Evolutionary conservation across 2,329 filamentous ascomycete species (phyloP).

Genomic region (Helotiales sp.): DNA sequence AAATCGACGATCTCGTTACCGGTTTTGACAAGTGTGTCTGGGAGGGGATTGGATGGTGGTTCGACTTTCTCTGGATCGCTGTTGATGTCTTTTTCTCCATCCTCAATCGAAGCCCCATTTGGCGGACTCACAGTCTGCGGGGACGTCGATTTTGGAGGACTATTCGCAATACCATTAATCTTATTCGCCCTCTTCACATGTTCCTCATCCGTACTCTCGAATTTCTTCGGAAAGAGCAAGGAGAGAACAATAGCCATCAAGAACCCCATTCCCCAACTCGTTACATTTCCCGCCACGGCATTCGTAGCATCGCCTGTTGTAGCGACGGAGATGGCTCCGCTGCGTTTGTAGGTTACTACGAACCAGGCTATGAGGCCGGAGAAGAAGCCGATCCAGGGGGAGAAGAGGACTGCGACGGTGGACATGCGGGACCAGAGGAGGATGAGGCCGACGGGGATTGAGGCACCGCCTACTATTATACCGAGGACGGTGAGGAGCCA

Average conservation of each 20-base stretch:
- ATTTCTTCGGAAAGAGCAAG: conserved; percentile 37
- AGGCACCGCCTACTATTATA: conserved; percentile 41
- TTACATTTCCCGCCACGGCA: conserved; percentile 40
- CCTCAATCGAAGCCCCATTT: neutral
- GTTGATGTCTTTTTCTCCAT: neutral
- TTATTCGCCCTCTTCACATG: conserved; percentile 33
- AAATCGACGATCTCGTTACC: conserved; percentile 45
- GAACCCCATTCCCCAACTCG: conserved; percentile 38
- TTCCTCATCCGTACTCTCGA: conserved; percentile 21
- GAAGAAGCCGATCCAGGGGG: conserved; percentile 38
- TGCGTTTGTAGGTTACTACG: conserved; percentile 37
- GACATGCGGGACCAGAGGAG: conserved; percentile 42
- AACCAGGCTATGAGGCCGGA: conserved; percentile 41
- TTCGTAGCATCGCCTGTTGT: conserved; percentile 41
- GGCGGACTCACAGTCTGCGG: neutral
- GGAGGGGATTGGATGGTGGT: conserved; percentile 22
- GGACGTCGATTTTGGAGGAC: conserved; percentile 3
- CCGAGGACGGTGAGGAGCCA: conserved; percentile 43
- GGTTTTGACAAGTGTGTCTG: conserved; percentile 32
- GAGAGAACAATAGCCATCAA: conserved; percentile 37
- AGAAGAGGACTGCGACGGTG: conserved; percentile 37
- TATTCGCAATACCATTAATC: conserved; percentile 34
- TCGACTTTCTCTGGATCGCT: conserved; percentile 16
- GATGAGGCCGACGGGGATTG: conserved; percentile 38
- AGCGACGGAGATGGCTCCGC: conserved; percentile 37